Evolutionary conservation across 345 rosid genomes (phyloP), one percentile per base, ranked within the genome.

Genomic region (Mangifera indica): DNA sequence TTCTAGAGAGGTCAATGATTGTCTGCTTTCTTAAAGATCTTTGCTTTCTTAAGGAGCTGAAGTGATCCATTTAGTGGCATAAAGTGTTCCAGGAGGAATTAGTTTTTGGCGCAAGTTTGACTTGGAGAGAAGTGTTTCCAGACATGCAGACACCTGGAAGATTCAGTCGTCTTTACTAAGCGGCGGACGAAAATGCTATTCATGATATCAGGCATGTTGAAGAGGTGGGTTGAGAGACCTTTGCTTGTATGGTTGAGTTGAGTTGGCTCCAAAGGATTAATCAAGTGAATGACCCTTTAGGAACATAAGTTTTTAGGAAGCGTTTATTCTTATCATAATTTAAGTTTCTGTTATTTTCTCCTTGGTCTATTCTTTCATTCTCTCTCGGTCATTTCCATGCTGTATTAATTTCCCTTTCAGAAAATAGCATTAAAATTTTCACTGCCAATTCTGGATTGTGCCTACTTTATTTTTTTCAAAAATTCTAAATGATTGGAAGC

Each of bases 181-280:
- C 55, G 73, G 68, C 26, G 59, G 72, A 34, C 10, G 21, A 67
- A 60, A 56, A 63, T 77, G 77, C 67, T 42, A 72, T 53, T 67
- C 73, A 63, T 75, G 66, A 71, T 69, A 42, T 63, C 42, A 5
- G 52, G 42, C 73, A 45, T 70, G 52, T 69, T 60, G 55, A 72
- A 73, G 83, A 75, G 82, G 80, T 73, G 78, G 82, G 80, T 72
- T 49, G 73, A 71, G 69, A 53, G 71, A 70, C 22, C 32, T 72
- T 67, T 61, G 37, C 64, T 79, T 42, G 10, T 46, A 57, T 49
- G 46, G 55, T 48, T 57, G 44, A 45, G 22, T 64, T 63, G 63
- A 45, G 22, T 64, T 63, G 63, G 51, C 70, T 63, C 44, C 60
- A 44, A 69, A 75, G 65, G 69, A 69, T 51, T 72, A 70, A 45